phyloP scores from a whole-genome alignment of 2,329 filamentous ascomycete genomes.

The Paecilomyces sp. region DNA sequence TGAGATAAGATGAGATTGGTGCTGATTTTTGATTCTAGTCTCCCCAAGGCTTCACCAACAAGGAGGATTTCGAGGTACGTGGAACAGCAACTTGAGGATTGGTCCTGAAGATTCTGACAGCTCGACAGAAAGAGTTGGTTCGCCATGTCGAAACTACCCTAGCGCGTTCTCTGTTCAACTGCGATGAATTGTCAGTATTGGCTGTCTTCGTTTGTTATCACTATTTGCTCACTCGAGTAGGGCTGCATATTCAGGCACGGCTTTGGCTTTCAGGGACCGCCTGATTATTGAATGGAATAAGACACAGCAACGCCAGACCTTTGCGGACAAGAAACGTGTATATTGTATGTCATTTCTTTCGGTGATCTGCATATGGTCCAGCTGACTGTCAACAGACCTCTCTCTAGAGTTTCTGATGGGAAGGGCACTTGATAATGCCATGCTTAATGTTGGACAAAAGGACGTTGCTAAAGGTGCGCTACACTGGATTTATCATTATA shows the following conservation, averaged over 20 bases:
- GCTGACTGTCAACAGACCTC: constrained; percentile 51
- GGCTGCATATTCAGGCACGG: constrained; percentile 85
- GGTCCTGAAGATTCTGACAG: background rate
- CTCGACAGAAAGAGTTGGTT: constrained; percentile 66
- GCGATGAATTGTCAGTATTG: constrained; percentile 63
- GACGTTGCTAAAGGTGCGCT: constrained; percentile 66
- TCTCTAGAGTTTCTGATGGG: constrained; percentile 98
- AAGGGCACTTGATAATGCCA: constrained; percentile 91
- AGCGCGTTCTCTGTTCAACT: constrained; percentile 95
- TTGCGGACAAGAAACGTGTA: constrained; percentile 81
- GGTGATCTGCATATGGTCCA: background rate
- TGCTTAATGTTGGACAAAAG: constrained; percentile 91
- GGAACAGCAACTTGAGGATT: background rate
- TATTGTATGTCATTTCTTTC: constrained; percentile 57
- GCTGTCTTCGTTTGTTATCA: background rate
- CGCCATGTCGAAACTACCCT: constrained; percentile 94
- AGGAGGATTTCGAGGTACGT: constrained; percentile 67
- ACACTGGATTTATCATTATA: constrained; percentile 7
- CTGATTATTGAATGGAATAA: constrained; percentile 96
- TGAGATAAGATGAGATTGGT: background rate
- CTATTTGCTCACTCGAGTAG: constrained; percentile 24
- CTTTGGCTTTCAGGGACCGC: constrained; percentile 85
- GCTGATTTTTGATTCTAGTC: constrained; percentile 35
- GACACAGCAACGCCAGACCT: constrained; percentile 94
- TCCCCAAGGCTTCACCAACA: constrained; percentile 62